Conservation (phyloP, 129 eudicot genomes). For the Flaveria sonorensis region DNA sequence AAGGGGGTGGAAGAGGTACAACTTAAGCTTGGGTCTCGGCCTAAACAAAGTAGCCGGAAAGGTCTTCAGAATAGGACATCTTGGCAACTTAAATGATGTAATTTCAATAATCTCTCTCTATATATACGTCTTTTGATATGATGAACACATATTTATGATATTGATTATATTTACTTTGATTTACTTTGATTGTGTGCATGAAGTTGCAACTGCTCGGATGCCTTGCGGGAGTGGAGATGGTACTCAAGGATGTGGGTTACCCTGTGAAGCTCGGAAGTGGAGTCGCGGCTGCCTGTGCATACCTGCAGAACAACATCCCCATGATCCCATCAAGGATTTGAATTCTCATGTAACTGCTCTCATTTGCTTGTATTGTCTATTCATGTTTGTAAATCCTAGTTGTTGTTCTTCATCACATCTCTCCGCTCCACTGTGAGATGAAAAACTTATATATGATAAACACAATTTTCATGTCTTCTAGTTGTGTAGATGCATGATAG, state of each 20-base stretch:
- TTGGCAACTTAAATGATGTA: conserved; percentile 90
- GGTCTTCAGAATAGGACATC: conserved; percentile 98
- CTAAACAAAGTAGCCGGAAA: conserved; percentile 96
- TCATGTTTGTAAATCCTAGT: conserved; percentile 25
- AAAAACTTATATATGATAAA: conserved; percentile 12
- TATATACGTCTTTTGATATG: neutral
- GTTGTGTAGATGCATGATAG: neutral
- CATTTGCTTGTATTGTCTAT: conserved; percentile 23
- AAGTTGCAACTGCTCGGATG: conserved; percentile 97
- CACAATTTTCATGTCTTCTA: neutral
- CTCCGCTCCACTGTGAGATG: neutral
- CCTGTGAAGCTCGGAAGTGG: conserved; percentile 95
- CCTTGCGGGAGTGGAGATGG: conserved; percentile 99
- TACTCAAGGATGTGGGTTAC: conserved; percentile 95
- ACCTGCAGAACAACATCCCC: conserved; percentile 79
- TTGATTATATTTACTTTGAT: too few species aligned
- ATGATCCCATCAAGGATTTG: conserved; percentile 92
- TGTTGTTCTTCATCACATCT: conserved; percentile 8
- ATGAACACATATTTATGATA: too few species aligned
- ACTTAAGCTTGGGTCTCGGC: conserved; percentile 88
- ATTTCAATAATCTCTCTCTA: neutral
- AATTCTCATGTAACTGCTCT: conserved; percentile 25
- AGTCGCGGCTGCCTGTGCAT: conserved; percentile 87
- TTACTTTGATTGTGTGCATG: neutral
- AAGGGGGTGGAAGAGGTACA: conserved; percentile 92